Conservation (phyloP, 257 asterid genomes). For the Lycium ferocissimum region DNA sequence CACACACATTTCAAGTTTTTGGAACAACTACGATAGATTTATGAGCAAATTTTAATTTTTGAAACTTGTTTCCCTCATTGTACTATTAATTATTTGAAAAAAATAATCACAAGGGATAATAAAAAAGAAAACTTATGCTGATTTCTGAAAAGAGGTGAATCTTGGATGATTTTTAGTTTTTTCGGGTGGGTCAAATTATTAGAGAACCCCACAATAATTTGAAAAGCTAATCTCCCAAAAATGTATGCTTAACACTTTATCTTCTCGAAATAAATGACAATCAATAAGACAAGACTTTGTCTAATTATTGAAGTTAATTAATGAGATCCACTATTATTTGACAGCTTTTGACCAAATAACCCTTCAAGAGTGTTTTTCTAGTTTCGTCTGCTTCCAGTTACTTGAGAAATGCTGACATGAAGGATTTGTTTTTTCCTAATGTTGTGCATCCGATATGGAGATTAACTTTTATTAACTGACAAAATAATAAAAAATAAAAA, state of each 20-base stretch:
- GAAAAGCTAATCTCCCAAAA: conserved; percentile 28
- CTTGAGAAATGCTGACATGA: not conserved
- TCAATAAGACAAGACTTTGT: conserved; percentile 17
- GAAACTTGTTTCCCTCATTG: not conserved
- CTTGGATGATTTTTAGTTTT: not conserved
- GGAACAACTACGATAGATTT: not conserved
- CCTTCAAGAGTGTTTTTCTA: not conserved
- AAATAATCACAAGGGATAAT: not conserved
- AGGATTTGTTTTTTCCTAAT: no score
- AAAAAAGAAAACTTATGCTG: not conserved
- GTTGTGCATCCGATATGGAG: not conserved
- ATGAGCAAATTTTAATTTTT: conserved; percentile 26
- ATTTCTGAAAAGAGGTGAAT: not conserved
- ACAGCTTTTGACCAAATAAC: not conserved
- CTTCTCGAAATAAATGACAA: conserved; percentile 3
- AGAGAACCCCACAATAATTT: conserved; percentile 13
- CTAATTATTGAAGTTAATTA: conserved; percentile 13
- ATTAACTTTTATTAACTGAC: not conserved
- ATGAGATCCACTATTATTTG: not conserved
- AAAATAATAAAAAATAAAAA: no score
- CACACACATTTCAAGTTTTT: not conserved
- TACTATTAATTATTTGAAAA: not conserved
- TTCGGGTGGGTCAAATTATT: conserved; percentile 21
- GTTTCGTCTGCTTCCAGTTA: no score
- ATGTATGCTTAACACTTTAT: conserved; percentile 25